Evolutionary conservation across 306 rosid genomes (phyloP).

Genomic region (Pyrus bretschneideri): DNA sequence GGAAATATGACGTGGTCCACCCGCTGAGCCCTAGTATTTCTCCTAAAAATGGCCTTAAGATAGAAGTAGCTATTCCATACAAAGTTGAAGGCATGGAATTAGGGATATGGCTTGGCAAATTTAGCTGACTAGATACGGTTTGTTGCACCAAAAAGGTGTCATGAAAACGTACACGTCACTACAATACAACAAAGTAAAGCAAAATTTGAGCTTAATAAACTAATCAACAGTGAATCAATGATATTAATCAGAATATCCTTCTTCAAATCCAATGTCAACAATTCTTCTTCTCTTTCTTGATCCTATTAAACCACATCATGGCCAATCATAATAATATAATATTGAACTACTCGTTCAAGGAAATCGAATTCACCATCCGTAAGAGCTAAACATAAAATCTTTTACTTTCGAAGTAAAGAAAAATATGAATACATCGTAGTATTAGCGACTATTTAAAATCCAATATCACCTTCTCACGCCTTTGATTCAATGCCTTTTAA

Average conservation of each 20-base stretch:
- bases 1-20: no score
- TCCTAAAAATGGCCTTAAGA: neutral
- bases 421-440: accelerated
- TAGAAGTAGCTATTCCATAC: neutral
- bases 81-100: neutral
- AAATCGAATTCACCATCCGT: no score
- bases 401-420: no score
- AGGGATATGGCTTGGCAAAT: neutral
- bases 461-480: neutral
- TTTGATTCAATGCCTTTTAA: neutral
- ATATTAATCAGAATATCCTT: neutral
- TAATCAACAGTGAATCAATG: neutral
- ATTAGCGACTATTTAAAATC: neutral
- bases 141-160: slow-evolving; percentile 1
- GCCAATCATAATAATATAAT: neutral
- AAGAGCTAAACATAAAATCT: no score
- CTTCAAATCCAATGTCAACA: neutral
- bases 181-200: neutral
- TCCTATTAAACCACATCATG: neutral
- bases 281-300: neutral
- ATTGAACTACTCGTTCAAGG: no score
- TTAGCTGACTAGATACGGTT: slow-evolving; percentile 4
- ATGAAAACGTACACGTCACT: neutral
- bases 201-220: neutral
- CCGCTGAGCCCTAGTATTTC: neutral